Evolutionary conservation across 2,329 filamentous ascomycete species (phyloP), one percentile per base, ranked within the genome.

Genomic region (Apiospora rasikravindrae): DNA sequence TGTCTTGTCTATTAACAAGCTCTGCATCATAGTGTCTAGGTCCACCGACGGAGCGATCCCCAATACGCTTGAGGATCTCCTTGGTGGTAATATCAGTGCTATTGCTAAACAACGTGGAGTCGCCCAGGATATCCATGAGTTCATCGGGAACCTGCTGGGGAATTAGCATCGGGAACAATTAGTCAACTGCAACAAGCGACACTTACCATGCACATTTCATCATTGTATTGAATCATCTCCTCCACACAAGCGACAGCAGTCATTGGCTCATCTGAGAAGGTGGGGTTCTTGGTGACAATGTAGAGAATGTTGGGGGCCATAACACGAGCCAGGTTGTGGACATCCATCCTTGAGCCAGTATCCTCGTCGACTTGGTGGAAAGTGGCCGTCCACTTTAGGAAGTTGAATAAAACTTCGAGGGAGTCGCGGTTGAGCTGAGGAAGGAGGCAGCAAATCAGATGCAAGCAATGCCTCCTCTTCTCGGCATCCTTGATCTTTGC

Each of bases 341-440:
- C 93, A 81, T 99, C 96, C 96, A 99, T 99, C 87, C 98, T 98
- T 77, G 96, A 98, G 37, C 96, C 96, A 29, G 93, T 93, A 81
- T 99, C 96, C 79, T 99, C 96, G 77, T 99, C 96, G 19, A 99
- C 92, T 79, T 98, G 95, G 74, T 97, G 96, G 86, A 99, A 99
- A 1, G 95, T 98, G 5, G 95, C 95, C 6, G 95, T 94, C 96
- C 96, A 99, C 79, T 98, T 98, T 67, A 99, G 88, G 87, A 99
- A 99, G 69, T 92, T 93, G 84, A 98, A 98, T 1, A 99, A 84
- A 57, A 99, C 95, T 83, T 99, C 96, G 82, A 99, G 91, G 24
- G 93, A 95, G 82, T 99, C 96, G 73, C 96, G 91, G 80, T 99
- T 95, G 69, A 92, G 89, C 81, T 98, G 98, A 22, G 96, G 96